A percentile compares a stretch with the other conserved stretches of the same genome.
phyloP scores from a whole-genome alignment of 2,329 filamentous ascomycete genomes.

The Colletotrichum trifolii region DNA sequence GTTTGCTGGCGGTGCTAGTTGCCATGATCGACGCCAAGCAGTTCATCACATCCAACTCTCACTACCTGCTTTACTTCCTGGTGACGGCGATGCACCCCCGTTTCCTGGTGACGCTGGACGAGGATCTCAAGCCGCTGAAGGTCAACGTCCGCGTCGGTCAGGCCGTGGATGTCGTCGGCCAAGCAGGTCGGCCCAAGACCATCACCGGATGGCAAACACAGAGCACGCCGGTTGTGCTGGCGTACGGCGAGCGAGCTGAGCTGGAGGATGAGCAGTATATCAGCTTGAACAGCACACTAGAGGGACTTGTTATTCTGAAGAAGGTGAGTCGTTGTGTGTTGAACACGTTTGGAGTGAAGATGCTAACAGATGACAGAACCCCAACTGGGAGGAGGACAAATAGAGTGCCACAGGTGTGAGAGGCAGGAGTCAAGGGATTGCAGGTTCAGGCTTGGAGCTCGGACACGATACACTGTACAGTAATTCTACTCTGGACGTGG shows the following conservation, averaged over 20 bases:
- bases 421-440: slow-evolving; percentile 19
- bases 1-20: slow-evolving; percentile 88
- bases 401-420: slow-evolving; percentile 41
- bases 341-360: neutral
- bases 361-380: slow-evolving; percentile 54
- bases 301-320: slow-evolving; percentile 94
- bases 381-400: slow-evolving; percentile 65
- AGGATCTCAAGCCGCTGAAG: slow-evolving; percentile 91
- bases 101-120: slow-evolving; percentile 95
- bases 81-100: slow-evolving; percentile 96
- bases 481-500: slow-evolving; percentile 35
- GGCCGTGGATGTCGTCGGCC: slow-evolving; percentile 96
- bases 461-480: slow-evolving; percentile 39
- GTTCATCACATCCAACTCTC: slow-evolving; percentile 74
- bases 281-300: slow-evolving; percentile 87
- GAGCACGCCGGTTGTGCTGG: slow-evolving; percentile 94
- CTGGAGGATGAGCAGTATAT: slow-evolving; percentile 98
- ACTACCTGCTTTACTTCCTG: slow-evolving; percentile 97
- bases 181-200: slow-evolving; percentile 96
- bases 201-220: slow-evolving; percentile 99
- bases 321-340: slow-evolving; percentile 73
- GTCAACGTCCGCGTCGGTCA: slow-evolving; percentile 98
- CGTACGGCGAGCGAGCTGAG: slow-evolving; percentile 96
- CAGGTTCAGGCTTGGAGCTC: slow-evolving; percentile 33
- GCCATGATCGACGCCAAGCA: slow-evolving; percentile 96